A percentile compares a stretch with the other conserved stretches of the same genome.
phyloP scores from a whole-genome alignment of 345 rosid species.

The Viola odorata region DNA sequence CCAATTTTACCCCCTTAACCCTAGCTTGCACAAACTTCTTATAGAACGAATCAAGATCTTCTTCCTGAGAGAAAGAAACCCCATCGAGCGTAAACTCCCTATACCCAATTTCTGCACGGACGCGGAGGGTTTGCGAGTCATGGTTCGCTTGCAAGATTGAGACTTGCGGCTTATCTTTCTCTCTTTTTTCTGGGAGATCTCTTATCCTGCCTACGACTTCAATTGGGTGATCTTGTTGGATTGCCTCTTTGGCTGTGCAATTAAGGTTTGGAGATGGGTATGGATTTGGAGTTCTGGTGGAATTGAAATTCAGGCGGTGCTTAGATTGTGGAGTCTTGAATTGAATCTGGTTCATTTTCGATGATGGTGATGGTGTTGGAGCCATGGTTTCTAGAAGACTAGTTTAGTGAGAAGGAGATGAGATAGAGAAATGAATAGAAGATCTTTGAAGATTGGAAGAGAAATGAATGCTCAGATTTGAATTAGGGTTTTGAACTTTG shows the following conservation, averaged over 20 bases:
- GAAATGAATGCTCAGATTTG: neutral
- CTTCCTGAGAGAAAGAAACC: slow-evolving; percentile 71
- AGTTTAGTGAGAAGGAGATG: slow-evolving; percentile 5
- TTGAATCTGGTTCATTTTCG: slow-evolving; percentile 25
- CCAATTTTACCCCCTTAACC: slow-evolving; percentile 70
- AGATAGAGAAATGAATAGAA: slow-evolving; percentile 1
- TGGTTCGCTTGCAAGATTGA: slow-evolving; percentile 57
- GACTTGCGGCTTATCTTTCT: slow-evolving; percentile 45
- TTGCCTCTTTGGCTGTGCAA: slow-evolving; percentile 33
- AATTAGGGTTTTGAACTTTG: slow-evolving; percentile 24
- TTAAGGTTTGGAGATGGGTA: slow-evolving; percentile 45
- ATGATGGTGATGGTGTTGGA: slow-evolving; percentile 63
- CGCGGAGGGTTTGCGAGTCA: slow-evolving; percentile 52
- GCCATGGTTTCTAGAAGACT: slow-evolving; percentile 41
- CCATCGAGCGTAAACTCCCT: slow-evolving; percentile 88
- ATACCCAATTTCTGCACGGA: slow-evolving; percentile 84
- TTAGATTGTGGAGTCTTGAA: slow-evolving; percentile 70
- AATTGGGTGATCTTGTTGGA: slow-evolving; percentile 65
- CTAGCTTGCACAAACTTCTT: slow-evolving; percentile 67
- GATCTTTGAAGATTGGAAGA: slow-evolving; percentile 6
- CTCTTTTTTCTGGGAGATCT: slow-evolving; percentile 55
- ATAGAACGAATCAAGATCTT: slow-evolving; percentile 68
- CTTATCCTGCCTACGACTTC: slow-evolving; percentile 86
- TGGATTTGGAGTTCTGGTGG: slow-evolving; percentile 27
- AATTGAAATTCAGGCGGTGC: slow-evolving; percentile 59